phyloP scores from a whole-genome alignment of 768 basidiomycete genomes.

The Hericium erinaceus region DNA sequence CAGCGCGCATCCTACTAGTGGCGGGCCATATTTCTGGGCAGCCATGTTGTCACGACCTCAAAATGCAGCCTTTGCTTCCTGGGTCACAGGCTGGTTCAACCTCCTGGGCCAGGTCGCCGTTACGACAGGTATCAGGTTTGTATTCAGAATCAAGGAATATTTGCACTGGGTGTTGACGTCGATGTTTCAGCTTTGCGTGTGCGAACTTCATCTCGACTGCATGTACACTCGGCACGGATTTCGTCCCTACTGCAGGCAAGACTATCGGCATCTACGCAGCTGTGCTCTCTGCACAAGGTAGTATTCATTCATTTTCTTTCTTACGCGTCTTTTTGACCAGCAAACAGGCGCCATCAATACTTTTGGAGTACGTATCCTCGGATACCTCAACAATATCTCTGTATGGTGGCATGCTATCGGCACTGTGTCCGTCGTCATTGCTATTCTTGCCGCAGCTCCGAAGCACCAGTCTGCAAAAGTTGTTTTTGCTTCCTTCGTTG shows the following conservation, averaged over 20 bases:
- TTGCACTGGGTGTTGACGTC: neutral
- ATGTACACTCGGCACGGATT: constrained; percentile 49
- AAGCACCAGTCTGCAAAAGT: constrained; percentile 58
- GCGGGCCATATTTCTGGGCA: constrained; percentile 78
- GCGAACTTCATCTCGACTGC: constrained; percentile 62
- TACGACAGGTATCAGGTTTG: constrained; percentile 60
- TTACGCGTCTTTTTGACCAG: neutral
- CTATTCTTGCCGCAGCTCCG: constrained; percentile 63
- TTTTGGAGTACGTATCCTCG: constrained; percentile 58
- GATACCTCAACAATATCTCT: constrained; percentile 62
- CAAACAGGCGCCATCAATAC: constrained; percentile 56
- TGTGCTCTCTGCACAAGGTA: constrained; percentile 56
- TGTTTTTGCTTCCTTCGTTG: constrained; percentile 64
- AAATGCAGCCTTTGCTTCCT: constrained; percentile 57
- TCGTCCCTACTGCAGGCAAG: constrained; percentile 46
- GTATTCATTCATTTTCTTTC: neutral
- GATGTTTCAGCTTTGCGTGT: constrained; percentile 42
- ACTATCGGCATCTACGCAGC: constrained; percentile 65
- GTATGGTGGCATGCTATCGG: constrained; percentile 71
- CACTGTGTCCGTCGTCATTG: constrained; percentile 56
- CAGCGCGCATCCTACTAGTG: constrained; percentile 63
- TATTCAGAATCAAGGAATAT: neutral
- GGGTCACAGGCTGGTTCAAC: constrained; percentile 74
- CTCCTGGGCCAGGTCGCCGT: constrained; percentile 69
- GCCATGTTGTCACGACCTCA: constrained; percentile 56